Evolutionary conservation across 2,329 filamentous ascomycete species (phyloP).

Genomic region (Nothomitra cinnamomea): DNA sequence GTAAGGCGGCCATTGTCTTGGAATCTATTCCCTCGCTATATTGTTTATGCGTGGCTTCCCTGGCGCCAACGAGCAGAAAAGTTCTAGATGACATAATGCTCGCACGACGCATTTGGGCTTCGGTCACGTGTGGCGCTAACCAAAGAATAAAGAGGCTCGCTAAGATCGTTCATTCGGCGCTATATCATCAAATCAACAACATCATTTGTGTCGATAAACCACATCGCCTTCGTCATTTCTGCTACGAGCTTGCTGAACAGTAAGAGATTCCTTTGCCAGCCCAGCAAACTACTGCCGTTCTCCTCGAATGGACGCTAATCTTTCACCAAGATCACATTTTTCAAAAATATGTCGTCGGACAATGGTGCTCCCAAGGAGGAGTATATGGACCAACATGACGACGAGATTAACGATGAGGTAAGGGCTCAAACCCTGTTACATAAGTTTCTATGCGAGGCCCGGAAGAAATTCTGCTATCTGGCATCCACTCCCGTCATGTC

Average conservation of each 20-base stretch:
- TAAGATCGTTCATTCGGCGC: not conserved
- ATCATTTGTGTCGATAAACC: not conserved
- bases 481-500: not conserved
- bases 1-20: not conserved
- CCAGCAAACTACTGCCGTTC: not conserved
- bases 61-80: no score
- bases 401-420: constrained; percentile 6
- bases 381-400: constrained; percentile 1
- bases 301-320: not conserved
- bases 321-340: not conserved
- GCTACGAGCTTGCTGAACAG: not conserved
- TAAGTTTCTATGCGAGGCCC: not conserved
- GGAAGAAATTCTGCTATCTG: not conserved
- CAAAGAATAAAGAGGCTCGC: not conserved
- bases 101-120: not conserved
- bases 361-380: not conserved
- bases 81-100: no score
- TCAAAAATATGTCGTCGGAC: not conserved
- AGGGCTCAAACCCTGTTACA: not conserved
- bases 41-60: no score
- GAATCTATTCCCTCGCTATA: not conserved
- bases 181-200: constrained; percentile 1
- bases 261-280: not conserved
- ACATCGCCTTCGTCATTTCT: not conserved
- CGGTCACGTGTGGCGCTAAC: not conserved